phyloP scores from a whole-genome alignment of 371 early-diverging fungal genomes.

The Actinomortierella wolfii region DNA sequence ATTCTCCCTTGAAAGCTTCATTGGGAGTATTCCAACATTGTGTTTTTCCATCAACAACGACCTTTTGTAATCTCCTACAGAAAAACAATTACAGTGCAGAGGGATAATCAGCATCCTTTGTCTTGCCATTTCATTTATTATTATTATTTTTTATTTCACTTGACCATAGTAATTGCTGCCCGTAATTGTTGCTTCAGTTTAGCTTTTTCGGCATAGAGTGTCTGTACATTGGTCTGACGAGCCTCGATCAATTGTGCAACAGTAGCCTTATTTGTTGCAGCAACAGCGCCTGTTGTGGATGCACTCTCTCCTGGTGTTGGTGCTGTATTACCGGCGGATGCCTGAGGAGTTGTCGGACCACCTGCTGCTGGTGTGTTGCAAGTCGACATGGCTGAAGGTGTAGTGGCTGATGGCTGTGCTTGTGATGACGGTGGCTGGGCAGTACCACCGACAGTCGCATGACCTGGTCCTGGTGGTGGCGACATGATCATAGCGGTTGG shows the following conservation, averaged over 20 bases:
- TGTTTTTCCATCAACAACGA: too few species aligned
- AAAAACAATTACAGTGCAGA: too few species aligned
- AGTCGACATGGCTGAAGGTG: constrained; percentile 30
- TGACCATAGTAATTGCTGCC: constrained; percentile 26
- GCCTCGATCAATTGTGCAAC: constrained; percentile 39
- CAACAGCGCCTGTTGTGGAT: constrained; percentile 13
- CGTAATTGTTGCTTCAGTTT: constrained; percentile 17
- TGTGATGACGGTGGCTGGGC: too few species aligned
- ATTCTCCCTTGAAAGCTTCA: too few species aligned
- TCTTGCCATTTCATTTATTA: not conserved
- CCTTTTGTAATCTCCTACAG: too few species aligned
- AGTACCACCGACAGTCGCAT: too few species aligned
- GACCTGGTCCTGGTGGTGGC: too few species aligned
- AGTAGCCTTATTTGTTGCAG: constrained; percentile 13
- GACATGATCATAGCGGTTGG: not conserved
- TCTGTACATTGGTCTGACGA: constrained; percentile 31
- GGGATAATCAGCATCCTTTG: too few species aligned
- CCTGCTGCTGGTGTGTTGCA: constrained; percentile 13
- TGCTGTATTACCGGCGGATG: not conserved
- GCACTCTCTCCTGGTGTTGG: not conserved
- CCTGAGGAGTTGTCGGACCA: not conserved
- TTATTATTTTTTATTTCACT: constrained; percentile 1
- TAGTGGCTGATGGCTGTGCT: constrained; percentile 14
- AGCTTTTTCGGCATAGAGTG: constrained; percentile 19
- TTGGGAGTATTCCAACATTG: too few species aligned